Base-by-base conservation (phyloP, 2,329 filamentous ascomycete species). In the Fusarium sp. region DNA sequence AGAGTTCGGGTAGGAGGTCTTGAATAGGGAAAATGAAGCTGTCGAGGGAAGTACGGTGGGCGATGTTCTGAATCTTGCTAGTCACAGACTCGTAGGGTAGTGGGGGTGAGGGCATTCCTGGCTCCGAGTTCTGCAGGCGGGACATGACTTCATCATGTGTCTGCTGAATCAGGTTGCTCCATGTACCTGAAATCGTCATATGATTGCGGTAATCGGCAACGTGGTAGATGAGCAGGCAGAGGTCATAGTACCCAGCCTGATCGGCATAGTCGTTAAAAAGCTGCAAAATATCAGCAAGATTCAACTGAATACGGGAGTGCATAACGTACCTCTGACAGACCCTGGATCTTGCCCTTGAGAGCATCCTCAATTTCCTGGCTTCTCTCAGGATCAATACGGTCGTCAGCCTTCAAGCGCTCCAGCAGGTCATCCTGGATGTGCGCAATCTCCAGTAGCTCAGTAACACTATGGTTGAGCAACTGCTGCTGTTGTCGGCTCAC, bases 191-290 rank as follows among this genome's bases (percentile, higher is more conserved):
- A 69, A 99, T 95, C 61, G 95, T 91, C 37, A 91, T 88, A 2
- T 92, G 83, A 70, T 94, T 96, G 68, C 94, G 90, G 79, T 96
- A 92, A 75, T 98, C 93, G 41, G 94, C 94, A 1, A 90, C 86
- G 74, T 96, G 90, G 79, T 93, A 98, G 70, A 99, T 97, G 57
- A 94, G 83, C 9, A 99, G 85, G 72, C 92, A 97, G 46, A 99
- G 85, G 73, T 98, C 95, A 77, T 93, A 94, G 81, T 99, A 99
- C 45, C 88, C 89, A 3, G 92, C 95, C 70, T 92, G 89, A 71
- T 97, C 93, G 51, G 93, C 92, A 70, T 93, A 99, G 62, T 87
- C 81, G 73, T 98, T 96, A 79, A 92, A 99, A n/a, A 99, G 86
- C 88, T 96, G 70, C 4, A 25, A 15, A 21, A 13, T 23, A 56